Evolutionary conservation across 345 rosid genomes (phyloP), one percentile per base, ranked within the genome.

Genomic region (Linum usitatissimum): DNA sequence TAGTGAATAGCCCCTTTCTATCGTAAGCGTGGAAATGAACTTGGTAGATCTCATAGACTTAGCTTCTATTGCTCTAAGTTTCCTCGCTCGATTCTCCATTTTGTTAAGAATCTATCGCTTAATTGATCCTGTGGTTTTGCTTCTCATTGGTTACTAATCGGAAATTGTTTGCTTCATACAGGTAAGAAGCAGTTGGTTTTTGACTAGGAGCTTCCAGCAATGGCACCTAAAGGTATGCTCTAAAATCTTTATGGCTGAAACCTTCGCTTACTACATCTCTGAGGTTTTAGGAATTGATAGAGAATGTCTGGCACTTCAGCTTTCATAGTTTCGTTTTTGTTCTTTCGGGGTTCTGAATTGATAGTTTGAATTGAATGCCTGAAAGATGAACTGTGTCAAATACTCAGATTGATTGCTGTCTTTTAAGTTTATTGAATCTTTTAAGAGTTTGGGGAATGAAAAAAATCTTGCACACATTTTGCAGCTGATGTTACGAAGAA

Each of bases 401-500:
- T 7, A 45, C 10, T 3, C 13, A 15, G 14, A 10, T 10, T 10
- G 4, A 10, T 45, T 45, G 1, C 8, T 40, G 13, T 4, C n/a
- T n/a, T n/a, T n/a, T n/a, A n/a, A n/a, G n/a, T n/a, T n/a, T n/a
- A n/a, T n/a, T n/a, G 17, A 15, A 10, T 17, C 17, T 45, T 45
- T 13, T 45, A 1, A 10, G 14, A 15, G 1, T 45, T 45, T 45
- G 17, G 38, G 3, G 38, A 45, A 0, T 45, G 13, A 9, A 6
- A 7, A 7, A 45, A 15, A 17, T 10, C 3, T 9, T 45, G 51
- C 17, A 10, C 17, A 1, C 51, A 45, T 57, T 57, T 57, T 57
- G 34, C 60, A 57, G 60, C 31, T 21, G 60, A 57, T 57, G 60
- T 14, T 57, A 8, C 60, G 14, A 60, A 60, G 39, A 60, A 60